Conservation (phyloP, 1,284 basidiomycete species). For the Ceratobasidium sp. region DNA sequence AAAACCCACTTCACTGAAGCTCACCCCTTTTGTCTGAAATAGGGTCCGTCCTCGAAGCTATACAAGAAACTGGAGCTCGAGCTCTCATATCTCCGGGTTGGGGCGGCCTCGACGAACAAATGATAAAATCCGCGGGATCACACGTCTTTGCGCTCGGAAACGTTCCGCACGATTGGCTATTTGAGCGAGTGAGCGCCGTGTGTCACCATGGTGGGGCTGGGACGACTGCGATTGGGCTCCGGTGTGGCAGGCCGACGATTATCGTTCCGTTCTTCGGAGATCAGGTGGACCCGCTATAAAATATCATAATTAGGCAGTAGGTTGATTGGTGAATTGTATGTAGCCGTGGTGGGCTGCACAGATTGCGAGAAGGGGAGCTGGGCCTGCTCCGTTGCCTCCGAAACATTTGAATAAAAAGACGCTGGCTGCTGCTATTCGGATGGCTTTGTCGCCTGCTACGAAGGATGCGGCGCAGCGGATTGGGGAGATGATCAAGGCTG, state of each 20-base stretch:
- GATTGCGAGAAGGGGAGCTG: constrained; percentile 61
- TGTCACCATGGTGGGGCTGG: constrained; percentile 78
- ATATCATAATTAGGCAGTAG: constrained; percentile 66
- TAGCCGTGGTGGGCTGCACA: constrained; percentile 52
- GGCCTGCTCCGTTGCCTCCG: constrained; percentile 70
- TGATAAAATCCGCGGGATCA: constrained; percentile 61
- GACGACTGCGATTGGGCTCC: constrained; percentile 72
- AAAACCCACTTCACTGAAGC: not conserved
- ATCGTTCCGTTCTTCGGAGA: constrained; percentile 80
- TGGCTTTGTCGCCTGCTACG: constrained; percentile 62
- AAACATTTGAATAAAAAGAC: constrained; percentile 66
- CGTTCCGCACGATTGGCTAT: constrained; percentile 80
- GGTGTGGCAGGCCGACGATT: constrained; percentile 73
- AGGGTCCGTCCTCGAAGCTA: constrained; percentile 69
- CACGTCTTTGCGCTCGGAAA: constrained; percentile 73
- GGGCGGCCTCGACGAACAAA: constrained; percentile 67
- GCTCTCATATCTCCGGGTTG: constrained; percentile 73
- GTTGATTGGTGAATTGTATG: too few relatives aligned
- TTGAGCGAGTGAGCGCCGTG: constrained; percentile 72
- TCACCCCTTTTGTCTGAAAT: not conserved
- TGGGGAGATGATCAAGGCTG: constrained; percentile 66
- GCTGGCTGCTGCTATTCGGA: constrained; percentile 67
- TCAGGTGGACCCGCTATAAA: constrained; percentile 64
- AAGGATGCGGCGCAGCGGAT: constrained; percentile 64
- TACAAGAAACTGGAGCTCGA: constrained; percentile 66